These are phyloP conservation scores for Penicillium aurantiogriseum DNA, from an alignment of 2,329 filamentous ascomycete genomes.

Conservation along the genomic window DNA sequence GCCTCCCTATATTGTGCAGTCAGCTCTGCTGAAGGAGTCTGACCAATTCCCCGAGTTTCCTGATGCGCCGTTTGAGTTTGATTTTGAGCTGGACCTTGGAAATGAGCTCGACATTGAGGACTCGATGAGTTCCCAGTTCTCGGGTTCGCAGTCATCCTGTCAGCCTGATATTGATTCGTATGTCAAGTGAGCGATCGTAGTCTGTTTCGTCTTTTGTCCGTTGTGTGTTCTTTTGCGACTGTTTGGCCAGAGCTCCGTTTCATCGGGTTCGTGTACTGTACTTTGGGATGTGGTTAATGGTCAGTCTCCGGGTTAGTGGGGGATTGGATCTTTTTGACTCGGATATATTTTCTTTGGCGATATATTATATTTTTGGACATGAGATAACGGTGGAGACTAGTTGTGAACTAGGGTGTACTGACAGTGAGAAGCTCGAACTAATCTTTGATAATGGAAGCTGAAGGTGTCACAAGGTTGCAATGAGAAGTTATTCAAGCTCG, in stretches of 20 bases:
- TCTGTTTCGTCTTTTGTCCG: constrained; percentile 10
- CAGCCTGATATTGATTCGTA: constrained; percentile 38
- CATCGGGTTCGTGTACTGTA: constrained; percentile 4
- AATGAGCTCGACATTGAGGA: constrained; percentile 1
- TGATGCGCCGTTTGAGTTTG: constrained; percentile 29
- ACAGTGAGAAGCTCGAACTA: constrained; percentile 2
- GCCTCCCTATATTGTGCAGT: constrained; percentile 27
- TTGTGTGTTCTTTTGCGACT: constrained; percentile 9
- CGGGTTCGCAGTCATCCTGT: constrained; percentile 31
- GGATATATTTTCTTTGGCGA: neutral
- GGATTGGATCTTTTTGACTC: neutral
- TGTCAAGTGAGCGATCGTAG: constrained; percentile 36
- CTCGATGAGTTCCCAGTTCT: constrained; percentile 34
- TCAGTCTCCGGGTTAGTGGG: neutral
- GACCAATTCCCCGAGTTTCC: constrained; percentile 26
- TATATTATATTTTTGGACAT: neutral
- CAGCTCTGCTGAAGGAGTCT: constrained; percentile 30
- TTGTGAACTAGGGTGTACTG: neutral
- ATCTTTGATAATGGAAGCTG: neutral
- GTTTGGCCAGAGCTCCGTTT: neutral
- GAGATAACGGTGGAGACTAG: neutral
- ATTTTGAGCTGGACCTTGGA: constrained; percentile 11
- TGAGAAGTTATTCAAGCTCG: neutral
- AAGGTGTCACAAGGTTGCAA: neutral
- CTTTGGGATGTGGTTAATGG: neutral